Percentiles rank a stretch among this genome's conserved stretches.
Conservation (phyloP, 2,329 filamentous ascomycete species). For the Cladosporium sp. region DNA sequence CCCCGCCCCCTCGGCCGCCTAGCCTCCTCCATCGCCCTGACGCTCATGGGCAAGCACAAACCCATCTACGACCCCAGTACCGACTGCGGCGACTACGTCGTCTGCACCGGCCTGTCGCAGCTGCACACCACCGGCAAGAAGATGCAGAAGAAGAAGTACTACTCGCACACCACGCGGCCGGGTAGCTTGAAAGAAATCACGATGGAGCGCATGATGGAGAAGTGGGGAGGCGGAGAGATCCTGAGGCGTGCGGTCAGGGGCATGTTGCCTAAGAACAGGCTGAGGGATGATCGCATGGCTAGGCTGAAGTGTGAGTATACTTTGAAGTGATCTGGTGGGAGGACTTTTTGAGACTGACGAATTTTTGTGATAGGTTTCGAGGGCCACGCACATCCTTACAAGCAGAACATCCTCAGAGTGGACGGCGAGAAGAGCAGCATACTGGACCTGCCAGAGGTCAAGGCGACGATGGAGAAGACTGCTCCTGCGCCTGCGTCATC, state of each 20-base stretch:
- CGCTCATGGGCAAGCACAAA: conserved; percentile 99
- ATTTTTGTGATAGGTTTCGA: conserved; percentile 68
- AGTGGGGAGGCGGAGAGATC: conserved; percentile 91
- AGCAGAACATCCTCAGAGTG: conserved; percentile 78
- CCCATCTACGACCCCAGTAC: conserved; percentile 96
- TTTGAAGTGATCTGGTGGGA: not conserved
- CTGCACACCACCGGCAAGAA: conserved; percentile 90
- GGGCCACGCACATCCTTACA: conserved; percentile 87
- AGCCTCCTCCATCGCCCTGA: conserved; percentile 79
- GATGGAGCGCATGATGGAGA: conserved; percentile 93
- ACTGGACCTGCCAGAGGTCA: conserved; percentile 40
- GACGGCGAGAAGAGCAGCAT: conserved; percentile 35
- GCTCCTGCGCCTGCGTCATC: conserved; percentile 15
- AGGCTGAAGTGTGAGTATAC: conserved; percentile 71
- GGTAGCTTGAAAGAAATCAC: conserved; percentile 84
- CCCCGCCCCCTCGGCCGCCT: conserved; percentile 83
- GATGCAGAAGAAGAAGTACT: conserved; percentile 91
- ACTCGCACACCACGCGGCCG: conserved; percentile 87
- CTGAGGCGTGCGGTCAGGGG: conserved; percentile 88
- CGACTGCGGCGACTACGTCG: conserved; percentile 98
- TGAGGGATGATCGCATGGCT: conserved; percentile 83
- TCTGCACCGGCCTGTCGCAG: conserved; percentile 84
- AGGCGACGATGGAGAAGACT: conserved; percentile 35
- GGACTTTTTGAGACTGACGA: not conserved
- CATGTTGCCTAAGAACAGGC: conserved; percentile 95